These are phyloP conservation scores for Rutstroemia sp. DNA, from an alignment of 2,329 filamentous ascomycete species.

Conservation along the genomic window DNA sequence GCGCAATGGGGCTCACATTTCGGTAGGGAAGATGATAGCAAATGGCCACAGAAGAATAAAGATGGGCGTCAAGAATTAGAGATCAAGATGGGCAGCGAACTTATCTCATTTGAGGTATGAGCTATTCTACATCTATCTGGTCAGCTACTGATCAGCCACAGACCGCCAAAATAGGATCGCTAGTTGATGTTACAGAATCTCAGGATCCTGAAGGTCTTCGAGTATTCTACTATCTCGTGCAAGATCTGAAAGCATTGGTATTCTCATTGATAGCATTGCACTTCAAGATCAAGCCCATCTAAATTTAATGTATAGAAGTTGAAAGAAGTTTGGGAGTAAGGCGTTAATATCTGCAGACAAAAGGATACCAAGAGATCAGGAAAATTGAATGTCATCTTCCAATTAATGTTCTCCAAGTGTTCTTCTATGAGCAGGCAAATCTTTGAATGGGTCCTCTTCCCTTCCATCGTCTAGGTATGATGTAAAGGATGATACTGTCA, in stretches of 20 bases:
- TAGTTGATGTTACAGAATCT: slow-evolving; percentile 94
- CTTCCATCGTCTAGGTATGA: too few relatives aligned
- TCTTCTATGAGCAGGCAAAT: too few relatives aligned
- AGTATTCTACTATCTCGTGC: slow-evolving; percentile 97
- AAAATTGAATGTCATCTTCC: slow-evolving; percentile 3
- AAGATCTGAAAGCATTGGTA: slow-evolving; percentile 92
- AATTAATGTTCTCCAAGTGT: neutral
- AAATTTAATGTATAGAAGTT: slow-evolving; percentile 12
- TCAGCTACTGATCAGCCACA: slow-evolving; percentile 31
- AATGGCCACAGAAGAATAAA: slow-evolving; percentile 99
- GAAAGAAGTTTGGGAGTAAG: slow-evolving; percentile 24
- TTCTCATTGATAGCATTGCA: slow-evolving; percentile 95
- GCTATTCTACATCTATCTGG: neutral
- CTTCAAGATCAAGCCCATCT: slow-evolving; percentile 90
- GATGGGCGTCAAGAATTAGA: slow-evolving; percentile 95
- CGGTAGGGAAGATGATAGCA: slow-evolving; percentile 86
- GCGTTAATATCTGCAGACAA: slow-evolving; percentile 14
- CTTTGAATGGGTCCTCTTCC: too few relatives aligned
- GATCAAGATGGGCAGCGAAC: slow-evolving; percentile 86
- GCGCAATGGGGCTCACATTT: slow-evolving; percentile 21
- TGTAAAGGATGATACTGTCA: too few relatives aligned
- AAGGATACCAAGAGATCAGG: slow-evolving; percentile 25
- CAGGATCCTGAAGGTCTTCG: slow-evolving; percentile 91
- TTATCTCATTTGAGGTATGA: slow-evolving; percentile 90
- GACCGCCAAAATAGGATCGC: slow-evolving; percentile 96